phyloP scores from a whole-genome alignment of 176 grass and related monocot species.

The Eleusine indica region DNA sequence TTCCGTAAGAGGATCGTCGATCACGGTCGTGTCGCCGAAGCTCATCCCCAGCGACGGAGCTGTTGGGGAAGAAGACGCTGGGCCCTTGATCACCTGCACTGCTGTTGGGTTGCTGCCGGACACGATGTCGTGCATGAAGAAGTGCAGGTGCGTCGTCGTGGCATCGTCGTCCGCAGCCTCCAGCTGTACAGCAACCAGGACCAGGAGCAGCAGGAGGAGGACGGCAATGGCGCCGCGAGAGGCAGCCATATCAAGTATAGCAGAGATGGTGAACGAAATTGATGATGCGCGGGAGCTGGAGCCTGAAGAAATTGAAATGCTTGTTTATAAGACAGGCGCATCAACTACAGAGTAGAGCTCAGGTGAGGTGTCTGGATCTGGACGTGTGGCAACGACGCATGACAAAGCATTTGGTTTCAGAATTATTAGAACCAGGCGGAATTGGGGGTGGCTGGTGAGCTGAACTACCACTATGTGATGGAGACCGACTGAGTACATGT shows the following conservation, averaged over 20 bases:
- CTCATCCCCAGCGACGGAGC: not conserved
- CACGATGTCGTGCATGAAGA: slow-evolving; percentile 55
- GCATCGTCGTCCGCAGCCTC: not conserved
- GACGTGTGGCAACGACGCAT: too few relatives aligned
- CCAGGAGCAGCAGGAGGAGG: not conserved
- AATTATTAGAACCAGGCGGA: too few relatives aligned
- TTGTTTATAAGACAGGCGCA: too few relatives aligned
- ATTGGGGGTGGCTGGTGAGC: too few relatives aligned
- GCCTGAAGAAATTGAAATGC: too few relatives aligned
- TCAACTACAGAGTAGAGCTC: too few relatives aligned
- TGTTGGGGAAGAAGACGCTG: not conserved
- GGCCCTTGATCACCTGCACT: slow-evolving; percentile 35
- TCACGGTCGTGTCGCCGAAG: slow-evolving; percentile 40
- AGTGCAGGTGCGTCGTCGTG: slow-evolving; percentile 42
- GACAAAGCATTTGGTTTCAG: too few relatives aligned
- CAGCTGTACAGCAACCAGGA: too few relatives aligned
- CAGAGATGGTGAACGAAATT: not conserved
- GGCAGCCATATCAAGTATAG: not conserved
- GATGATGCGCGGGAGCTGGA: too few relatives aligned
- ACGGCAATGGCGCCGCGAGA: not conserved
- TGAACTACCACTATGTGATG: too few relatives aligned
- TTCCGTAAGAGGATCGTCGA: slow-evolving; percentile 50
- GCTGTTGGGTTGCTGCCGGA: slow-evolving; percentile 39
- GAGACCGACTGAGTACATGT: too few relatives aligned
- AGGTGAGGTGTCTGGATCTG: too few relatives aligned